These are phyloP conservation scores for Spirogloea muscicola DNA, from an alignment of 139 green algal species.

Conservation along the genomic window DNA sequence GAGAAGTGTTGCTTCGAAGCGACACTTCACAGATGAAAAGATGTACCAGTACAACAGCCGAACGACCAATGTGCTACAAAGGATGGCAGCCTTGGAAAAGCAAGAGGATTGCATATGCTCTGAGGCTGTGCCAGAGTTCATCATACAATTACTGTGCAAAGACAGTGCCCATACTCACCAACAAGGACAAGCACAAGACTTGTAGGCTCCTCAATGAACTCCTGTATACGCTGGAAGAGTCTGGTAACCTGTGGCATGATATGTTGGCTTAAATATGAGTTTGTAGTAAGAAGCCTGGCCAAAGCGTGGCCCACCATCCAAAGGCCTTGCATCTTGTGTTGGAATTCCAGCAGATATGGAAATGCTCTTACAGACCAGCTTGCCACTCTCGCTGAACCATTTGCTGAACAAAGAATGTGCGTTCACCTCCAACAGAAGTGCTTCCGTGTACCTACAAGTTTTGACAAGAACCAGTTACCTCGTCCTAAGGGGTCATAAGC, in stretches of 20 bases:
- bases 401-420: constrained; percentile 92
- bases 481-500: no score
- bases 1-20: no score
- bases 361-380: constrained; percentile 59
- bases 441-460: constrained; percentile 62
- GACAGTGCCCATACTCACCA: constrained; percentile 45
- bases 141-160: not conserved
- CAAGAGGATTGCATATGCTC: not conserved
- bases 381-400: constrained; percentile 90
- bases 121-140: not conserved
- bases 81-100: no score
- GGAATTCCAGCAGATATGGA: not conserved
- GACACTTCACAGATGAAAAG: no score
- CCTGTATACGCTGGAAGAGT: constrained; percentile 80
- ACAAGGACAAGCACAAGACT: constrained; percentile 94
- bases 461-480: constrained; percentile 1
- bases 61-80: constrained; percentile 4
- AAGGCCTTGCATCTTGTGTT: not conserved
- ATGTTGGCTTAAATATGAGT: not conserved
- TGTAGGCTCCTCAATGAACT: constrained; percentile 79
- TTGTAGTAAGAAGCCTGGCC: not conserved
- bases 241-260: constrained; percentile 52
- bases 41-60: not conserved
- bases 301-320: not conserved
- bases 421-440: constrained; percentile 89